phyloP scores from a whole-genome alignment of 1,139 yeast genomes.

The Debaryomyces psychrophilus region DNA sequence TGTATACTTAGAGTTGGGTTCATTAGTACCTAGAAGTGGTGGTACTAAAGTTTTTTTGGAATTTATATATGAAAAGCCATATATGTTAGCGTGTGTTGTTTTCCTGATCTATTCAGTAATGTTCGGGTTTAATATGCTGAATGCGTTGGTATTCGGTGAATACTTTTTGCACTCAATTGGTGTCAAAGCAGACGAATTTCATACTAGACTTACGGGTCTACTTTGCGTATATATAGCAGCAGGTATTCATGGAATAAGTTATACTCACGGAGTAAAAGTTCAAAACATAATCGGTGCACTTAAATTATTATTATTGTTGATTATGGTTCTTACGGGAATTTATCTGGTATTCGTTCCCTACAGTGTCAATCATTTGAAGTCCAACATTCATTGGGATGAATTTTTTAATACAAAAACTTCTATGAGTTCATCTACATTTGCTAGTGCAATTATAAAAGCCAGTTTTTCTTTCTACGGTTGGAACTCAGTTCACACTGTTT shows the following conservation, averaged over 20 bases:
- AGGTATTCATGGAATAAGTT: slow-evolving; percentile 55
- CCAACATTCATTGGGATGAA: slow-evolving; percentile 37
- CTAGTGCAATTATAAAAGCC: slow-evolving; percentile 61
- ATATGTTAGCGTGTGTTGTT: slow-evolving; percentile 60
- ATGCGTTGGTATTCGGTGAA: slow-evolving; percentile 72
- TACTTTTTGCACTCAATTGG: slow-evolving; percentile 58
- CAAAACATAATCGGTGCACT: slow-evolving; percentile 61
- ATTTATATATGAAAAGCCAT: slow-evolving; percentile 62
- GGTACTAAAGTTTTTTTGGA: slow-evolving; percentile 75
- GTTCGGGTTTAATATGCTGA: slow-evolving; percentile 67
- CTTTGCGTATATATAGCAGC: slow-evolving; percentile 46
- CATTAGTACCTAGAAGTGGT: slow-evolving; percentile 71
- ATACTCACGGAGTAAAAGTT: slow-evolving; percentile 53
- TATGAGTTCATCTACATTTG: slow-evolving; percentile 48
- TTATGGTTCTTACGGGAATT: slow-evolving; percentile 54
- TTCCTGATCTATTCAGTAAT: slow-evolving; percentile 58
- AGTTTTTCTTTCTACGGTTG: slow-evolving; percentile 66
- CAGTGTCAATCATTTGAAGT: slow-evolving; percentile 43
- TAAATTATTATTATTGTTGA: slow-evolving; percentile 50
- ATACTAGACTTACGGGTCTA: slow-evolving; percentile 49
- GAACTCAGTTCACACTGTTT: slow-evolving; percentile 64
- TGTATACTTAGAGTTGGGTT: slow-evolving; percentile 69
- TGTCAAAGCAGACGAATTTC: slow-evolving; percentile 38
- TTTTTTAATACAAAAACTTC: slow-evolving; percentile 32
- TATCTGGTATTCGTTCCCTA: slow-evolving; percentile 52